Evolutionary conservation across 2,329 filamentous ascomycete genomes (phyloP), one percentile per base, ranked within the genome.

Genomic region (Monosporascus sp.): DNA sequence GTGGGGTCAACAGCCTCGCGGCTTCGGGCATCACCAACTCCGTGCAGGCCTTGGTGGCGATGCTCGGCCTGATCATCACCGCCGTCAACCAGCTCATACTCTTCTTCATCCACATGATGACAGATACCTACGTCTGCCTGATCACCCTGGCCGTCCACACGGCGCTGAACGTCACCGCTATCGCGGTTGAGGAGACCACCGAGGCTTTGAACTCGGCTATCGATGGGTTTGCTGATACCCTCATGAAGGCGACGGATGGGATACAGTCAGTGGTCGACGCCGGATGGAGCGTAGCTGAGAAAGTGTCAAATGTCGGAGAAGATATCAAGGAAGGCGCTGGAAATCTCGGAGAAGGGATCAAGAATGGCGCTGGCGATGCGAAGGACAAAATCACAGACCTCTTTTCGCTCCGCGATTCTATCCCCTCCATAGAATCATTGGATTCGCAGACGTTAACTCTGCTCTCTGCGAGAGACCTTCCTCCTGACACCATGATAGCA

Each of bases 101-200:
- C 59, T 99, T 97, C 72, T 83, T 91, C 67, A 91, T 99, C 74
- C 90, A 95, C 69, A 87, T 97, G 73, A 81, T 96, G 72, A 92
- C 90, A 45, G 87, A 86, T 49, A 97, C 91, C 17, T 97, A 96
- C 66, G 80, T 90, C 59, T 99, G 94, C 66, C 80, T 99, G 50
- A 89, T 95, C 66, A 89, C 89, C 31, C 82, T 96, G 58, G 85
- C 90, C 47, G 80, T 97, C 52, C 83, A 88, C 58, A 90, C 90
- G 57, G 89, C 85, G 63, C 75, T 97, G 49, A 84, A 90, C 49
- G 84, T 85, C 45, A 89, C 78, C 5, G 72, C 69, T 15, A 60
- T 66, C n/a, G 70, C 68, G 3, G 66, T 75, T 11, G 63, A 72
- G 46, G 69, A 66, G 37, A 68, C 67, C 20, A 73, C 77, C 14